phyloP scores from a whole-genome alignment of 768 basidiomycete species.

The Hericium rajendrae region DNA sequence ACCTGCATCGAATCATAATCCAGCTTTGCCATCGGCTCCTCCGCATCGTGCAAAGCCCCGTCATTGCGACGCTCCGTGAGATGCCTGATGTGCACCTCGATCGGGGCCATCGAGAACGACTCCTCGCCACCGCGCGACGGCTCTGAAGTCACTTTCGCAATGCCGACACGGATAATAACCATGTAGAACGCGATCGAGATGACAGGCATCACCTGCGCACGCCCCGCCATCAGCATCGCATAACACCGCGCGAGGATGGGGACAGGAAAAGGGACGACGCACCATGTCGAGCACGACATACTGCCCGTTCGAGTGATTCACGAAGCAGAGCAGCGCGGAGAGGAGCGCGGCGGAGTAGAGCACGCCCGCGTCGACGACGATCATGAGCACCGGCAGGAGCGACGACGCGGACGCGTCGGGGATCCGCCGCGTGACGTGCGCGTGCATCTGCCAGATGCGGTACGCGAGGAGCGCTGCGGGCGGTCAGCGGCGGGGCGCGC shows the following conservation, averaged over 20 bases:
- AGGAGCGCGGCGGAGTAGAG: slow-evolving; percentile 4
- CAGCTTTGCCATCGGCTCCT: no score
- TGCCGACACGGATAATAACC: slow-evolving; percentile 17
- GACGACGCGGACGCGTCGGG: neutral
- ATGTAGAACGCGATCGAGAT: slow-evolving; percentile 20
- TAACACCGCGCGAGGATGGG: neutral
- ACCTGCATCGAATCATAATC: no score
- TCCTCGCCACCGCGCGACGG: neutral
- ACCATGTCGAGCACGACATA: slow-evolving; percentile 19
- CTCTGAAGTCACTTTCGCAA: slow-evolving; percentile 6
- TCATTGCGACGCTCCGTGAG: neutral
- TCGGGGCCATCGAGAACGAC: neutral
- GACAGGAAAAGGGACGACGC: neutral
- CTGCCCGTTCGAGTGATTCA: slow-evolving; percentile 14
- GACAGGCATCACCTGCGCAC: slow-evolving; percentile 15
- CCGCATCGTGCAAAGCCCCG: neutral
- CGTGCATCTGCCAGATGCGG: slow-evolving; percentile 1
- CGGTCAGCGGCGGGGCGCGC: neutral
- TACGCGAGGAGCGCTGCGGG: neutral
- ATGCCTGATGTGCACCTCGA: slow-evolving; percentile 1
- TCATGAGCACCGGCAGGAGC: neutral
- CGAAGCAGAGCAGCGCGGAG: slow-evolving; percentile 17
- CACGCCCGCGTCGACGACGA: slow-evolving; percentile 1
- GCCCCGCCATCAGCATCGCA: neutral
- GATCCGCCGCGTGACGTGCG: neutral